These are phyloP conservation scores for Quercus lobata DNA, from an alignment of 331 rosid species.

Conservation along the genomic window DNA sequence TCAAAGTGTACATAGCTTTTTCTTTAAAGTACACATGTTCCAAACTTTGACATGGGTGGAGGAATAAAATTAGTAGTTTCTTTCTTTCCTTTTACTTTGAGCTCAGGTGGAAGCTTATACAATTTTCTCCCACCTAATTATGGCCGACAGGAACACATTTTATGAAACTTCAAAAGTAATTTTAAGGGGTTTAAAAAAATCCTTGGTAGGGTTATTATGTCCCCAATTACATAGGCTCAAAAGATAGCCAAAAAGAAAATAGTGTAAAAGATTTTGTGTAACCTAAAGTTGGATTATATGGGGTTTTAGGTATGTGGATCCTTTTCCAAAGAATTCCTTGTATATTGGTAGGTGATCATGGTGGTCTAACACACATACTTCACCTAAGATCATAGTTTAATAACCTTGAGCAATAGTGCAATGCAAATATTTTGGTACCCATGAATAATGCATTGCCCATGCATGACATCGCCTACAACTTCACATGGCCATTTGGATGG, in stretches of 20 bases:
- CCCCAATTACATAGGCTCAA: slow-evolving; percentile 26
- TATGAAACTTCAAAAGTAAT: slow-evolving; percentile 69
- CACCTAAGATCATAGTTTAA: background rate
- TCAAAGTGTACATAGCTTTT: slow-evolving; percentile 49
- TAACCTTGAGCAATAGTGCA: background rate
- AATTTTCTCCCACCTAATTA: slow-evolving; percentile 58
- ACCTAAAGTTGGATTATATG: slow-evolving; percentile 47
- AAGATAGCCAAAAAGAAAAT: slow-evolving; percentile 32
- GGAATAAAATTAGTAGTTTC: slow-evolving; percentile 39
- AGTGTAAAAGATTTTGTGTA: slow-evolving; percentile 37
- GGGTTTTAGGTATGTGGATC: slow-evolving; percentile 33
- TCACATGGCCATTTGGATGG: slow-evolving; percentile 27
- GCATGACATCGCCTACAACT: slow-evolving; percentile 10
- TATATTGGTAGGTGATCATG: slow-evolving; percentile 15
- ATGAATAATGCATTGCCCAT: slow-evolving; percentile 16
- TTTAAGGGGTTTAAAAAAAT: slow-evolving; percentile 8
- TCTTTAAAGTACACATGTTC: slow-evolving; percentile 78
- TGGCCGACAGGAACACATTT: slow-evolving; percentile 67
- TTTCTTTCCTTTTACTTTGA: slow-evolving; percentile 22
- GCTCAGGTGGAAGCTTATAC: slow-evolving; percentile 35
- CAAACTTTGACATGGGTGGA: slow-evolving; percentile 68
- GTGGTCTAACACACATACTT: background rate
- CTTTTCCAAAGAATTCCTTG: slow-evolving; percentile 29
- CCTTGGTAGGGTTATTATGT: slow-evolving; percentile 62
- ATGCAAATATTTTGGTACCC: background rate